phyloP scores from a whole-genome alignment of 495 filamentous ascomycete species.

The Penicillium salamii region DNA sequence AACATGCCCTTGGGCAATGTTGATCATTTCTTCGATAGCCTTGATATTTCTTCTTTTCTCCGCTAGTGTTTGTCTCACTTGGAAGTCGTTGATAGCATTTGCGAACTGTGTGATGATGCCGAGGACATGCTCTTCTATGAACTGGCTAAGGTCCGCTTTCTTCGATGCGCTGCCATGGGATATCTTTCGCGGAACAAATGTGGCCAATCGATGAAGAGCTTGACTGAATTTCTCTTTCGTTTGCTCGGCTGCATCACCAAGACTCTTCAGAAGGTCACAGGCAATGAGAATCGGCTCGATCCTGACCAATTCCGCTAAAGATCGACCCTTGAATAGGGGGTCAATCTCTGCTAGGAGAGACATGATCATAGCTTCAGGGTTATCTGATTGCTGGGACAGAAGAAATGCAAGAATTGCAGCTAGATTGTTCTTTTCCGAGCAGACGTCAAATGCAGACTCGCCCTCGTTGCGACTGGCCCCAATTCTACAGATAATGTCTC shows the following conservation, averaged over 20 bases:
- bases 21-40: slow-evolving; percentile 87
- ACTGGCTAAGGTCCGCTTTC: slow-evolving; percentile 59
- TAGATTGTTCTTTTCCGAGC: slow-evolving; percentile 66
- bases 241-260: slow-evolving; percentile 63
- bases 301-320: slow-evolving; percentile 66
- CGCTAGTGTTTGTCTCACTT: slow-evolving; percentile 51
- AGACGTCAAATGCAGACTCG: slow-evolving; percentile 55
- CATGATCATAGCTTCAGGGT: slow-evolving; percentile 69
- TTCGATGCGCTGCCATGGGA: slow-evolving; percentile 49
- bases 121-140: slow-evolving; percentile 80
- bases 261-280: slow-evolving; percentile 78
- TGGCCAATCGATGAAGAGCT: slow-evolving; percentile 67
- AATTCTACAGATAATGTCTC: slow-evolving; percentile 76
- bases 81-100: slow-evolving; percentile 73
- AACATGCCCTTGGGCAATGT: slow-evolving; percentile 63
- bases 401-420: slow-evolving; percentile 76
- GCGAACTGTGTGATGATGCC: slow-evolving; percentile 84
- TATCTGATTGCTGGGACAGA: slow-evolving; percentile 63
- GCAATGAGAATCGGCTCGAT: slow-evolving; percentile 73
- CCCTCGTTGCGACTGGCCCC: slow-evolving; percentile 66
- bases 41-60: slow-evolving; percentile 74
- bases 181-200: slow-evolving; percentile 55
- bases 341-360: slow-evolving; percentile 62
- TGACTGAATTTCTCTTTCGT: slow-evolving; percentile 56
- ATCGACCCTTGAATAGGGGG: slow-evolving; percentile 61